phyloP scores from a whole-genome alignment of 2,329 filamentous ascomycete genomes.

The Penicillium fuscoglaucum region DNA sequence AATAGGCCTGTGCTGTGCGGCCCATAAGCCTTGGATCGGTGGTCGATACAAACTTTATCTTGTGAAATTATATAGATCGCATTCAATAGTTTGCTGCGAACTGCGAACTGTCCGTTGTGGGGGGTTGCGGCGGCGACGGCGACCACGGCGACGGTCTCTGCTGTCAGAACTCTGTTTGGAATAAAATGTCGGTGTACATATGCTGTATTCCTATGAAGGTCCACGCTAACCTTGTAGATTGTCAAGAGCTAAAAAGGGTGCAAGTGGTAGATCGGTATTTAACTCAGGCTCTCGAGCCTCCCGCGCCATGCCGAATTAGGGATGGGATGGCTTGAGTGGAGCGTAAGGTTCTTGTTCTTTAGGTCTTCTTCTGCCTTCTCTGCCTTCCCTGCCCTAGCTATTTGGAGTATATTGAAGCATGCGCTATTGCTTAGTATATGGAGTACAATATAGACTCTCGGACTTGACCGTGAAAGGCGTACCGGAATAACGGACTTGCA shows the following conservation, averaged over 20 bases:
- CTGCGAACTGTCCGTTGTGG: slow-evolving; percentile 1
- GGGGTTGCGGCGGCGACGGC: not conserved
- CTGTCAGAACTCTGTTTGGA: not conserved
- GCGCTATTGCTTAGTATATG: not conserved
- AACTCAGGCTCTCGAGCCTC: slow-evolving; percentile 17
- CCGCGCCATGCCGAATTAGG: slow-evolving; percentile 4
- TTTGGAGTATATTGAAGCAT: not conserved
- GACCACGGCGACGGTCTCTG: not conserved
- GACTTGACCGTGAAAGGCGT: not conserved
- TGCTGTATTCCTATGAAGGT: not conserved
- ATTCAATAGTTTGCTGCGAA: not conserved
- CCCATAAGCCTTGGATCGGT: slow-evolving; percentile 15
- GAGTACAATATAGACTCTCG: not conserved
- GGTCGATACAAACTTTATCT: slow-evolving; percentile 17
- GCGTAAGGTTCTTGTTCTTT: slow-evolving; percentile 11
- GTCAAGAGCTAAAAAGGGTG: not conserved
- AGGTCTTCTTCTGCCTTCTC: slow-evolving; percentile 8
- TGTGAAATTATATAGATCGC: not conserved
- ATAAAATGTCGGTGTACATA: slow-evolving; percentile 9
- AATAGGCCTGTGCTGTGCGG: slow-evolving; percentile 5
- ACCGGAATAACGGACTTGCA: slow-evolving; percentile 5
- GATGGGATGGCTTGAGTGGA: slow-evolving; percentile 10
- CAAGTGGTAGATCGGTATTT: slow-evolving; percentile 21
- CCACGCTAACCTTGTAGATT: slow-evolving; percentile 10
- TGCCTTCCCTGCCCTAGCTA: slow-evolving; percentile 7